Base-by-base conservation (phyloP, 441 rosid species). In the Erysimum cheiri region DNA sequence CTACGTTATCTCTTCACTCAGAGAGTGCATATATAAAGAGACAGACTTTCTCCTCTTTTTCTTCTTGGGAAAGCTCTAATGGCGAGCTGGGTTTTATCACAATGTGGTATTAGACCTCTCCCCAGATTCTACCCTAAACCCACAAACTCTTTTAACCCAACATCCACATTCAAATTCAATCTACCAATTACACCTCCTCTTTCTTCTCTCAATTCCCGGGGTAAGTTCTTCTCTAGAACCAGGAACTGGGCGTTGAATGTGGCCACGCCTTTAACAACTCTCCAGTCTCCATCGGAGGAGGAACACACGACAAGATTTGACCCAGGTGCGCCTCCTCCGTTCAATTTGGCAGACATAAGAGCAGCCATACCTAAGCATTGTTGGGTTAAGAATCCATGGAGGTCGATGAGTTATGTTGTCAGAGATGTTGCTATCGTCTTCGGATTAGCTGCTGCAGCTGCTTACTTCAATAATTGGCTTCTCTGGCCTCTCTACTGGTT, bases 401-500 rank as follows among this genome's bases (percentile, higher is more conserved):
- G 0, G 46, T 72, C 76, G 2, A 57, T 72, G 96, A 83, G 96
- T 74, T 93, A 87, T 75, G 95, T 93, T 26, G 83, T 84, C 44
- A 88, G 97, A 72, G 97, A 94, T 76, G 89, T 91, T 6, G 87
- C 57, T 8, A 76, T 86, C 43, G 91, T 88, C 67, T 79, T 91
- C 35, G 90, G 88, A 43, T 81, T 94, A 60, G 97, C 97, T 39
- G 90, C 85, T 2, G 90, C 71, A 36, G 98, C 97, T 11, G 80
- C 91, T 77, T 76, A 82, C 60, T 48, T 88, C 36, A 83, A 91
- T 76, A 87, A 73, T 37, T 91, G 87, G 98, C 43, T 85, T 49
- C 87, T 83, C 65, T 93, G 98, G 97, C 98, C 98, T 72, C 75
- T 93, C 33, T 93, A 93, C 58, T 93, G 97, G 97, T 79, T 79